Percentiles rank a stretch among this genome's conserved stretches.
Evolutionary conservation across 768 basidiomycete species (phyloP).

Genomic region (Dendrothele bispora): DNA sequence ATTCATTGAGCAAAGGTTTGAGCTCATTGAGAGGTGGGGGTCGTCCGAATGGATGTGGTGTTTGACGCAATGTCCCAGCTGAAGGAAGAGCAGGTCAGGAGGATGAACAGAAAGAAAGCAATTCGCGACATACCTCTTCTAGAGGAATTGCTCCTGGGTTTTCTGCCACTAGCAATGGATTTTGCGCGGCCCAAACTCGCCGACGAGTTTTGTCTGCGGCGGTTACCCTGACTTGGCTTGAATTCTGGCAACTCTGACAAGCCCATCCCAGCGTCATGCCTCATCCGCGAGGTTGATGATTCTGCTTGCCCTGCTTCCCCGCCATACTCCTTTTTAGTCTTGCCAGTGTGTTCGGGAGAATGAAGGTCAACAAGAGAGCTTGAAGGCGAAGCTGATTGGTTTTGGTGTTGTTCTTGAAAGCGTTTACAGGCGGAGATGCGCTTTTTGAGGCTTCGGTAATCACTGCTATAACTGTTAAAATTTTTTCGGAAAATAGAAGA

Average conservation of each 20-base stretch:
- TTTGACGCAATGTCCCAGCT: conserved; percentile 1
- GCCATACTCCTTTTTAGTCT: too few species aligned
- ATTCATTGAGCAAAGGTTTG: conserved; percentile 53
- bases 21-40: conserved; percentile 44
- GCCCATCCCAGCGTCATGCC: too few species aligned
- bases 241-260: too few species aligned
- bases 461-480: conserved; percentile 36
- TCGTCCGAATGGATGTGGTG: conserved; percentile 26
- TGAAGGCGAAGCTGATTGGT: conserved; percentile 14
- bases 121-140: not conserved
- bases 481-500: not conserved
- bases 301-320: too few species aligned
- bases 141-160: conserved; percentile 1
- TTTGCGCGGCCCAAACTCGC: too few species aligned
- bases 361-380: conserved; percentile 18
- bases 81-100: not conserved
- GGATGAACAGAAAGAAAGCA: not conserved
- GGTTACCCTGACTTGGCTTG: too few species aligned
- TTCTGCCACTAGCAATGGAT: not conserved
- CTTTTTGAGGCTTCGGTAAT: conserved; percentile 73
- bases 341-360: too few species aligned
- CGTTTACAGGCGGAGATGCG: conserved; percentile 56
- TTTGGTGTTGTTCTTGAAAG: conserved; percentile 42
- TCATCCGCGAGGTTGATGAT: too few species aligned
- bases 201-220: too few species aligned